Evolutionary conservation across 495 filamentous ascomycete species (phyloP).

Genomic region (Talaromyces proteolyticus): DNA sequence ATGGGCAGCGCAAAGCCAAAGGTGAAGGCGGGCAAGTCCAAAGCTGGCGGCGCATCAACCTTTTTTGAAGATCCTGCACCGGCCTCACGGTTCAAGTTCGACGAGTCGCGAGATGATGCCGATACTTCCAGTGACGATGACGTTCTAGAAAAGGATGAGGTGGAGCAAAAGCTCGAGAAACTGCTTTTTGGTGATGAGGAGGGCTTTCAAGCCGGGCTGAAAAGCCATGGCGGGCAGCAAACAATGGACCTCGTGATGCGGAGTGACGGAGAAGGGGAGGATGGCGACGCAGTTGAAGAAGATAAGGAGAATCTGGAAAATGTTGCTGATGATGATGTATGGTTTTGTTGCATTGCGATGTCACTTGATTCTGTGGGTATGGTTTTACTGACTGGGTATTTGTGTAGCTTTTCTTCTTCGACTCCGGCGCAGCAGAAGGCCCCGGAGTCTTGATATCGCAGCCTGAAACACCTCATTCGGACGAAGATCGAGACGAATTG

Average conservation of each 20-base stretch:
- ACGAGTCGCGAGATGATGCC: conserved; percentile 21
- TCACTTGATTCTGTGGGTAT: neutral
- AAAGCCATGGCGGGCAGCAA: conserved; percentile 31
- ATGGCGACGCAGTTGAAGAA: conserved; percentile 22
- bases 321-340: conserved; percentile 60
- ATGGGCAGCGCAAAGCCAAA: conserved; percentile 26
- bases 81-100: conserved; percentile 13
- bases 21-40: conserved; percentile 3
- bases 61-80: no score
- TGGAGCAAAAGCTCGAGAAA: conserved; percentile 77
- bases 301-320: conserved; percentile 29
- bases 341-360: conserved; percentile 15
- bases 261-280: conserved; percentile 29
- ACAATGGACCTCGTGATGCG: conserved; percentile 24
- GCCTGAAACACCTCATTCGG: conserved; percentile 24
- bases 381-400: conserved; percentile 8
- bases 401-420: conserved; percentile 61
- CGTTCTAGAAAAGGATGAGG: conserved; percentile 61
- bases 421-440: conserved; percentile 48
- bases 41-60: neutral
- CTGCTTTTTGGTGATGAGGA: conserved; percentile 79
- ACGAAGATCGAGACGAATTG: conserved; percentile 17
- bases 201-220: conserved; percentile 70
- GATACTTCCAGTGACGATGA: conserved; percentile 33
- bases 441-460: conserved; percentile 36